Evolutionary conservation across 2,329 filamentous ascomycete genomes (phyloP).

Genomic region (Camillea tinctor): DNA sequence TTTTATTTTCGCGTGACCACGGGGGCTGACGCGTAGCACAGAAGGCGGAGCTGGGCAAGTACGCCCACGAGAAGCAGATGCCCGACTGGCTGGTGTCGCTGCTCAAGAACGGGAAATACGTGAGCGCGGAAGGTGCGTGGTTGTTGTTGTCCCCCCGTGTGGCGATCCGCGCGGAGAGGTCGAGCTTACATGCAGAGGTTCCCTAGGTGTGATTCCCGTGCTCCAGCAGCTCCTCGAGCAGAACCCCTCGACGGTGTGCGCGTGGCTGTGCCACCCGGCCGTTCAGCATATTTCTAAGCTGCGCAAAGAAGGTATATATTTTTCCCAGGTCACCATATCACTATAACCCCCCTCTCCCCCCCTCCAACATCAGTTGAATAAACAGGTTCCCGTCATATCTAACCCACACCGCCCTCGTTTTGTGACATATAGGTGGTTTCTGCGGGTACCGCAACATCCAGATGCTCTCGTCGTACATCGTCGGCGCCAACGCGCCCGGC

Average conservation of each 20-base stretch:
- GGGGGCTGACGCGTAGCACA: slow-evolving; percentile 23
- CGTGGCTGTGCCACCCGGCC: slow-evolving; percentile 75
- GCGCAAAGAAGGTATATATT: slow-evolving; percentile 61
- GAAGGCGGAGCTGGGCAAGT: slow-evolving; percentile 66
- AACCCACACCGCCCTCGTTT: too few species aligned
- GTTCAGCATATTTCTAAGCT: slow-evolving; percentile 82
- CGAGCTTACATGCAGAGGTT: slow-evolving; percentile 5
- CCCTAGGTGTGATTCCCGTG: slow-evolving; percentile 57
- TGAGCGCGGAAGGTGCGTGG: slow-evolving; percentile 49
- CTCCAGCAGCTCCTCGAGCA: slow-evolving; percentile 63
- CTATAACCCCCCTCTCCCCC: too few species aligned
- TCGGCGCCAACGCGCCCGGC: slow-evolving; percentile 55
- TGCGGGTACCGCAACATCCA: slow-evolving; percentile 96
- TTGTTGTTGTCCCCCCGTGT: not conserved
- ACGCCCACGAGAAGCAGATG: slow-evolving; percentile 74
- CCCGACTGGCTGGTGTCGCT: slow-evolving; percentile 64
- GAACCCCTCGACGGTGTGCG: slow-evolving; percentile 62
- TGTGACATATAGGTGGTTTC: slow-evolving; percentile 68
- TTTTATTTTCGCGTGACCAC: too few species aligned
- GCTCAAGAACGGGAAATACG: slow-evolving; percentile 58
- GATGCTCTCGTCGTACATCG: slow-evolving; percentile 80
- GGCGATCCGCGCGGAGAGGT: slow-evolving; percentile 35
- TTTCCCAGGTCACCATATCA: too few species aligned
- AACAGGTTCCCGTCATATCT: slow-evolving; percentile 1
- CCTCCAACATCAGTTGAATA: too few species aligned